Evolutionary conservation across 352 stramenopile genomes (phyloP).

Genomic region (Pythium aquatile): DNA sequence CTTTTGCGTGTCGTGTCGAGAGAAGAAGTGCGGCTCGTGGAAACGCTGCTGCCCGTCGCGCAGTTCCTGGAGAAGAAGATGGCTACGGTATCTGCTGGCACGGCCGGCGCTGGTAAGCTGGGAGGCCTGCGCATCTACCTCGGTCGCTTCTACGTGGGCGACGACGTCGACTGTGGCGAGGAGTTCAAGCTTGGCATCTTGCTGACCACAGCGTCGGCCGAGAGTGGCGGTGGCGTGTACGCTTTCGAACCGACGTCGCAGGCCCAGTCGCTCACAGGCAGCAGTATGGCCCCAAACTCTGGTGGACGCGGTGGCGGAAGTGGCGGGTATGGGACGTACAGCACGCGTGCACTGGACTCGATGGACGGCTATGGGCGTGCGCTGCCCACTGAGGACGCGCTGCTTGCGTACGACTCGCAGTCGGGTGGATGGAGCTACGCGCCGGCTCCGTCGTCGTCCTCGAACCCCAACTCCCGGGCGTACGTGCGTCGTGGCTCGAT

Average conservation of each 20-base stretch:
- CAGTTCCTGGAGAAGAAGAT: conserved; percentile 64
- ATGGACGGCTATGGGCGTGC: conserved; percentile 24
- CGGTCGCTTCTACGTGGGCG: conserved; percentile 71
- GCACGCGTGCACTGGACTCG: conserved; percentile 25
- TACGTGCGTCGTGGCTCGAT: conserved; percentile 12
- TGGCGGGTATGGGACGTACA: conserved; percentile 22
- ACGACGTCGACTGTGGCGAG: conserved; percentile 60
- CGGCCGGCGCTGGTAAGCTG: conserved; percentile 31
- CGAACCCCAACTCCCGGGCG: background rate
- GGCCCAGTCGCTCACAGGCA: background rate
- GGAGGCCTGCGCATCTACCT: conserved; percentile 72
- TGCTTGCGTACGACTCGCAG: conserved; percentile 15
- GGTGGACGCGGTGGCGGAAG: background rate
- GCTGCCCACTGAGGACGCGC: conserved; percentile 7
- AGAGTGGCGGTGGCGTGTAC: background rate
- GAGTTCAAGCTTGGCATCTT: conserved; percentile 80
- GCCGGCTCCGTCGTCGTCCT: conserved; percentile 1
- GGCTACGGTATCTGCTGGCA: conserved; percentile 35
- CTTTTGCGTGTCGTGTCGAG: conserved; percentile 66
- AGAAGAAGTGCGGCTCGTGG: conserved; percentile 47
- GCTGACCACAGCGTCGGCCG: conserved; percentile 40
- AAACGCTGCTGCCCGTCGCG: conserved; percentile 62
- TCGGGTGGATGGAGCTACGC: conserved; percentile 13
- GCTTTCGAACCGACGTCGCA: conserved; percentile 1
- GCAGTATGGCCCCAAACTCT: background rate